Percentiles rank a stretch among this genome's conserved stretches.
These are phyloP conservation scores for Danielozyma ontarioensis DNA, from an alignment of 805 yeast genomes.

Conservation along the genomic window DNA sequence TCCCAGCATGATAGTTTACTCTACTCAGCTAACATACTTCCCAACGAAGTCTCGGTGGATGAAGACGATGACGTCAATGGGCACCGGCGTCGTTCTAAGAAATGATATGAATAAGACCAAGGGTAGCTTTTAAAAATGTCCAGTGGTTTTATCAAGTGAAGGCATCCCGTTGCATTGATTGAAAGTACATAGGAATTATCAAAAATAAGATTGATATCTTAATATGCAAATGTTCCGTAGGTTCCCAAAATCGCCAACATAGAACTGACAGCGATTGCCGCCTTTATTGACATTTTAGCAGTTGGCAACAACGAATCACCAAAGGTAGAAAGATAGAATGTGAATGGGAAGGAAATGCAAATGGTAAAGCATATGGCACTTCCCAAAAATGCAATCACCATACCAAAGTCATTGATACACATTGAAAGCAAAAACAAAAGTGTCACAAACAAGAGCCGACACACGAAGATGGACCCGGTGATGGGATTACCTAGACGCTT, in stretches of 20 bases:
- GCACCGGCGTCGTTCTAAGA: too few relatives aligned
- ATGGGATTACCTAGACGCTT: background rate
- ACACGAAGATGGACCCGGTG: slow-evolving; percentile 3
- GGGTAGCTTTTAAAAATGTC: too few relatives aligned
- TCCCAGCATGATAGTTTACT: slow-evolving; percentile 56
- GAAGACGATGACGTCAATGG: too few relatives aligned
- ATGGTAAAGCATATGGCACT: slow-evolving; percentile 37
- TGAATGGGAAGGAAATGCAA: slow-evolving; percentile 35
- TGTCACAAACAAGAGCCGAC: slow-evolving; percentile 20
- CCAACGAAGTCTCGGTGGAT: slow-evolving; percentile 13
- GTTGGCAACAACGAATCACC: slow-evolving; percentile 6
- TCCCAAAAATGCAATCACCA: slow-evolving; percentile 37
- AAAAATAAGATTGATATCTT: background rate
- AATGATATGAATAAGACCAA: too few relatives aligned
- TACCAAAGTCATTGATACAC: slow-evolving; percentile 34
- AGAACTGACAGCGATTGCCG: slow-evolving; percentile 8
- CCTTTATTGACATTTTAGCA: slow-evolving; percentile 1
- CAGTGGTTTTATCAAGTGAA: too few relatives aligned
- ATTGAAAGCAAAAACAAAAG: slow-evolving; percentile 20
- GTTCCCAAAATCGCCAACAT: slow-evolving; percentile 11
- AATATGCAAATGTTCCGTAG: slow-evolving; percentile 8
- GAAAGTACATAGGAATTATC: background rate
- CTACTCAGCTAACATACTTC: slow-evolving; percentile 31
- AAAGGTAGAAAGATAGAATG: slow-evolving; percentile 22
- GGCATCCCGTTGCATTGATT: background rate